Percentiles rank a stretch among this genome's conserved stretches.
Conservation (phyloP, 164 flowering plant species). For the Piper longum region DNA sequence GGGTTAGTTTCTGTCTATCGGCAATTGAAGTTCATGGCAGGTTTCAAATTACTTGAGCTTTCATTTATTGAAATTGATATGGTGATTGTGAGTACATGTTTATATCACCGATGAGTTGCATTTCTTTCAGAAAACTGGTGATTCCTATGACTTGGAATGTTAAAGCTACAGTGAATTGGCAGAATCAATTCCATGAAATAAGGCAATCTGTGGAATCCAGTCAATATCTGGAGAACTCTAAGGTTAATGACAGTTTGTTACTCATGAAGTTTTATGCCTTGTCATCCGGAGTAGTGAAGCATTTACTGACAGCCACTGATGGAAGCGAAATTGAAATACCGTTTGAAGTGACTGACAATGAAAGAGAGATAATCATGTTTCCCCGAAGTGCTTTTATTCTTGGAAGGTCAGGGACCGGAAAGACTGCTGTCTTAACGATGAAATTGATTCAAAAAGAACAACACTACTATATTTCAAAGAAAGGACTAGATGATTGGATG, state of each 20-base stretch:
- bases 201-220: conserved; percentile 15
- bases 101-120: no score
- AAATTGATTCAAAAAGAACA: conserved; percentile 48
- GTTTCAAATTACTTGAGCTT: background rate
- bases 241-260: conserved; percentile 55
- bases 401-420: conserved; percentile 88
- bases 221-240: conserved; percentile 49
- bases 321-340: conserved; percentile 62
- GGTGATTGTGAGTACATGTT: background rate
- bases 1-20: background rate
- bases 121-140: conserved; percentile 32
- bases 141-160: conserved; percentile 51
- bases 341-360: conserved; percentile 67
- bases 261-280: conserved; percentile 77
- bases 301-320: conserved; percentile 45
- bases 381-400: conserved; percentile 45
- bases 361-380: conserved; percentile 41
- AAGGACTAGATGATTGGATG: conserved; percentile 13
- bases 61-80: background rate
- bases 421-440: conserved; percentile 70
- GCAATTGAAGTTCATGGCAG: background rate
- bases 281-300: conserved; percentile 40
- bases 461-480: conserved; percentile 18
- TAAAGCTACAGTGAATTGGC: conserved; percentile 21
- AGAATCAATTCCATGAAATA: conserved; percentile 11